Evolutionary conservation across 148 eudicot species (phyloP).

Genomic region (Rhododendron henanense): DNA sequence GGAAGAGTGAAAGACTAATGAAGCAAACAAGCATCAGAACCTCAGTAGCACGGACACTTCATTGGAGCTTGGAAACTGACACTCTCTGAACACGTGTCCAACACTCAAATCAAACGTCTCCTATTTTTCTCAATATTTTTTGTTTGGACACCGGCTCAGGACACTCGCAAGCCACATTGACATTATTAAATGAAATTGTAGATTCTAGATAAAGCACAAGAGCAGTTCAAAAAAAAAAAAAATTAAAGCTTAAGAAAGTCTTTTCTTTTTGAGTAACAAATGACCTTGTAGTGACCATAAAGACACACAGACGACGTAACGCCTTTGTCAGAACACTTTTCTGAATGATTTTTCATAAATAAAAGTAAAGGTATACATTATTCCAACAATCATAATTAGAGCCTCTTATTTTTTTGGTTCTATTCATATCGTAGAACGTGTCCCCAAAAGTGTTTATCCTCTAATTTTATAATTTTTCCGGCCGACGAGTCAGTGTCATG

Average conservation of each 20-base stretch:
- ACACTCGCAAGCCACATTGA: no score
- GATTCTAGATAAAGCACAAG: background rate
- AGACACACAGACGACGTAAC: background rate
- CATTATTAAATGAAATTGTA: no score
- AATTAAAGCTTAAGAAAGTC: no score
- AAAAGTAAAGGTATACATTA: background rate
- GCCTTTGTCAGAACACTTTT: background rate
- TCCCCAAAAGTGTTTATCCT: background rate
- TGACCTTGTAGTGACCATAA: background rate
- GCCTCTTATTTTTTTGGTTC: background rate
- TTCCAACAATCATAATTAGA: no score
- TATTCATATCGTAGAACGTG: background rate
- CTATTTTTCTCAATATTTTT: no score
- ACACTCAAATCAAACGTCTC: no score
- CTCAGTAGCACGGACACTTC: no score
- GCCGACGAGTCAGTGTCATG: background rate
- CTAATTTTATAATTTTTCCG: background rate
- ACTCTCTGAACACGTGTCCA: no score
- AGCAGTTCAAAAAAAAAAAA: no score
- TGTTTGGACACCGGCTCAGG: no score
- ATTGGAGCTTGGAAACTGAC: no score
- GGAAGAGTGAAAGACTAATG: background rate
- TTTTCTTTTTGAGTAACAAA: background rate
- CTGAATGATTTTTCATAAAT: background rate
- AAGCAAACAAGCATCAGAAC: background rate